These are phyloP conservation scores for Coemansia sp. DNA, from an alignment of 192 early-diverging fungal species.

Conservation along the genomic window DNA sequence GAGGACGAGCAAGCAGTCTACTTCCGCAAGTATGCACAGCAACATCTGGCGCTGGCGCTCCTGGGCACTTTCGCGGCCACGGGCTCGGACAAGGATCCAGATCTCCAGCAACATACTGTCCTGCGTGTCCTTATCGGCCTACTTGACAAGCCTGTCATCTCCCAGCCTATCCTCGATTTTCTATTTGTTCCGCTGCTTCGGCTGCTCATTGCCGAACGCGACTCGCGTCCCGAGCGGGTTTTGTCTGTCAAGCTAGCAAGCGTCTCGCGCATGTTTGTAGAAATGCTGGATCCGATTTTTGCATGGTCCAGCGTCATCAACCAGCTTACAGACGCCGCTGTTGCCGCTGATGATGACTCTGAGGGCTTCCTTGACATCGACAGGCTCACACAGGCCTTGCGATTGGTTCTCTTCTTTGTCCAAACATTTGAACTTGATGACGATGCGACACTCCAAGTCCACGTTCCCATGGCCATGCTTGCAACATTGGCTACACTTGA, in stretches of 20 bases:
- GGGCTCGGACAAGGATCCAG: slow-evolving; percentile 16
- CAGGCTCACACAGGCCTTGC: slow-evolving; percentile 40
- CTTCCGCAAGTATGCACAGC: slow-evolving; percentile 59
- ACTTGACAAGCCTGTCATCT: slow-evolving; percentile 82
- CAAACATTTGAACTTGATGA: slow-evolving; percentile 74
- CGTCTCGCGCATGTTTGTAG: slow-evolving; percentile 85
- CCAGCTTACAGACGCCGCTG: slow-evolving; percentile 38
- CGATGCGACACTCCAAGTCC: slow-evolving; percentile 79
- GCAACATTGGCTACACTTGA: slow-evolving; percentile 52
- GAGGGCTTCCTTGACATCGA: neutral
- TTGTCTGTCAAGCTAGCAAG: slow-evolving; percentile 64
- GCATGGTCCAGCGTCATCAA: slow-evolving; percentile 74
- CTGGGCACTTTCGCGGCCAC: slow-evolving; percentile 57
- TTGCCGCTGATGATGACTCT: slow-evolving; percentile 33
- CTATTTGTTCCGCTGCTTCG: slow-evolving; percentile 72
- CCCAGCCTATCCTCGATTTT: slow-evolving; percentile 68
- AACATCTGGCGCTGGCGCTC: slow-evolving; percentile 58
- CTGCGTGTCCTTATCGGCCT: slow-evolving; percentile 84
- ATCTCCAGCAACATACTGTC: slow-evolving; percentile 53
- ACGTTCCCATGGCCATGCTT: slow-evolving; percentile 75
- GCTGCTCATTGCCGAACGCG: slow-evolving; percentile 62
- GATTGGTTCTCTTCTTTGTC: slow-evolving; percentile 72
- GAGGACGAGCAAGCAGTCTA: slow-evolving; percentile 57
- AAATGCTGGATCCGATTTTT: slow-evolving; percentile 84
- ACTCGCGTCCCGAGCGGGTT: slow-evolving; percentile 11